phyloP scores from a whole-genome alignment of 2,329 filamentous ascomycete genomes.

The Colletotrichum lindemuthianum region DNA sequence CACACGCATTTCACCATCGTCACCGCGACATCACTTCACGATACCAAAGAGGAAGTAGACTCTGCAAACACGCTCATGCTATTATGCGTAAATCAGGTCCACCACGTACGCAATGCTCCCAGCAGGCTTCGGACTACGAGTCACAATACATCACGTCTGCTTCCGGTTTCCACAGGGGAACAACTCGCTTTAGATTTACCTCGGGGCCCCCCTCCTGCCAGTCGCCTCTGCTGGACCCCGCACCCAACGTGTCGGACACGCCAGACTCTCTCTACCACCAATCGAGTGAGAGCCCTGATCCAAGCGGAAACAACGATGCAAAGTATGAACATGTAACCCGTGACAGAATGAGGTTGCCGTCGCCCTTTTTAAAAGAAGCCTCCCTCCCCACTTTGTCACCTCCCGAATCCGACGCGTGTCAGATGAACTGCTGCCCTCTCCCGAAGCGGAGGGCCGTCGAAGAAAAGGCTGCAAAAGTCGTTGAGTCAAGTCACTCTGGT shows the following conservation, averaged over 20 bases:
- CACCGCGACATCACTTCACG: too few relatives aligned
- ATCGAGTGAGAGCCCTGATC: constrained; percentile 17
- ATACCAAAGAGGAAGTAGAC: too few relatives aligned
- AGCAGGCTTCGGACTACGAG: too few relatives aligned
- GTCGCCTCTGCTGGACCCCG: not conserved
- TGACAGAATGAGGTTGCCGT: constrained; percentile 13
- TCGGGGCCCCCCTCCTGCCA: not conserved
- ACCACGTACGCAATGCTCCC: too few relatives aligned
- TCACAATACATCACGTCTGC: not conserved
- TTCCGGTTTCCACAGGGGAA: not conserved
- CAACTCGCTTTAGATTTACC: constrained; percentile 21
- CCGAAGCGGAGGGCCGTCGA: constrained; percentile 3
- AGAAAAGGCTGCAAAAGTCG: constrained; percentile 20
- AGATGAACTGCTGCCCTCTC: constrained; percentile 7
- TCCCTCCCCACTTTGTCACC: constrained; percentile 14
- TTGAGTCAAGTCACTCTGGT: constrained; percentile 34
- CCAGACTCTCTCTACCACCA: constrained; percentile 14
- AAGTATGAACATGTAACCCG: constrained; percentile 21
- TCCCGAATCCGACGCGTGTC: not conserved
- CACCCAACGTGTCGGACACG: not conserved
- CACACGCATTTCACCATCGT: too few relatives aligned
- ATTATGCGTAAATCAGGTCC: too few relatives aligned
- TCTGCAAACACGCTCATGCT: too few relatives aligned
- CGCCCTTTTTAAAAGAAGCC: constrained; percentile 13
- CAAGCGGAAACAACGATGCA: constrained; percentile 31